Evolutionary conservation across 805 yeast species (phyloP).

Genomic region (Lachancea waltii): DNA sequence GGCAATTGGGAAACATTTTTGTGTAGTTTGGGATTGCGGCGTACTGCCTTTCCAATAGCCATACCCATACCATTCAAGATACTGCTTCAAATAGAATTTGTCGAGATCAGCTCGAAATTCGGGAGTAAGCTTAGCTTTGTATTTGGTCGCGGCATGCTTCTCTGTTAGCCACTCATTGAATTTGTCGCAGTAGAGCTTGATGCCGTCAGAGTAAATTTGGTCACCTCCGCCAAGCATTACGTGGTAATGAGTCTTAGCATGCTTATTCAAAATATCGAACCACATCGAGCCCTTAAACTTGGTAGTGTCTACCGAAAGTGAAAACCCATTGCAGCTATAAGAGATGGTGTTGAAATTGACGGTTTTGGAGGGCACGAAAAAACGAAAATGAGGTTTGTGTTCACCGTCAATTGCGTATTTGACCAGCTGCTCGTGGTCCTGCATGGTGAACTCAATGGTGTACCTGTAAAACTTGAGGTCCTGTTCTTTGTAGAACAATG

Average conservation of each 20-base stretch:
- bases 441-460: slow-evolving; percentile 44
- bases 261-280: slow-evolving; percentile 75
- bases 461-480: slow-evolving; percentile 63
- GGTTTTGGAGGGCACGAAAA: slow-evolving; percentile 56
- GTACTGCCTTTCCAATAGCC: slow-evolving; percentile 74
- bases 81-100: slow-evolving; percentile 63
- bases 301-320: slow-evolving; percentile 60
- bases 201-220: slow-evolving; percentile 83
- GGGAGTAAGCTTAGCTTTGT: slow-evolving; percentile 38
- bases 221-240: slow-evolving; percentile 98
- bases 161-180: slow-evolving; percentile 60
- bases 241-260: slow-evolving; percentile 61
- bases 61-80: slow-evolving; percentile 82
- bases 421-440: slow-evolving; percentile 50
- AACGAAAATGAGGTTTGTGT: slow-evolving; percentile 44
- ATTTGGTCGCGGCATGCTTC: slow-evolving; percentile 43
- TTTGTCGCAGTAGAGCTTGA: slow-evolving; percentile 49
- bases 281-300: slow-evolving; percentile 72
- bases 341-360: slow-evolving; percentile 78
- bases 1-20: slow-evolving; percentile 64
- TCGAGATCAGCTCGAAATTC: slow-evolving; percentile 51
- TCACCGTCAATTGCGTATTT: slow-evolving; percentile 52
- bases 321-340: slow-evolving; percentile 88
- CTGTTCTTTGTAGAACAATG: slow-evolving; percentile 37
- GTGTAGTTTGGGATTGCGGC: slow-evolving; percentile 53